A percentile compares a stretch with the other conserved stretches of the same genome.
phyloP scores from a whole-genome alignment of 1,284 basidiomycete genomes.

The Ganoderma lingzhi region DNA sequence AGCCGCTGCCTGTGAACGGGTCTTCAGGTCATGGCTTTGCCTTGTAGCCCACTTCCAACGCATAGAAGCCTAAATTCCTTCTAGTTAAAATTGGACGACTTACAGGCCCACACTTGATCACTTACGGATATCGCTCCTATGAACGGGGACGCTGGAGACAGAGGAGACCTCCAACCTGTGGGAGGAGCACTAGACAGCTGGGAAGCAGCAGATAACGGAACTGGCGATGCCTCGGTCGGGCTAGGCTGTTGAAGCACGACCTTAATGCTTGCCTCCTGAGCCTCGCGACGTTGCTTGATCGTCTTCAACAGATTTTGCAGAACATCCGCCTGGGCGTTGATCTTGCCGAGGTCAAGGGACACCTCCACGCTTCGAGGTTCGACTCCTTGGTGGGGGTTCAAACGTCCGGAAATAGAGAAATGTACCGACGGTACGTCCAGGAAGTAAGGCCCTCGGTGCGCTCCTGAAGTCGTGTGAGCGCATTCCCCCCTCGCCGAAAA shows the following conservation, averaged over 20 bases:
- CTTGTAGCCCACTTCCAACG: constrained; percentile 35
- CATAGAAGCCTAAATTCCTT: constrained; percentile 33
- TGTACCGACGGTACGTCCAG: constrained; percentile 54
- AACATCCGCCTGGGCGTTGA: constrained; percentile 58
- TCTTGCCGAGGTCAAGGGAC: constrained; percentile 54
- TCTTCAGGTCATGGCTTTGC: constrained; percentile 30
- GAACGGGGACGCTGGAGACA: constrained; percentile 41
- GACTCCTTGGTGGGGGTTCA: constrained; percentile 65
- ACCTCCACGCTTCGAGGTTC: constrained; percentile 63
- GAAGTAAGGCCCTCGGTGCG: constrained; percentile 42
- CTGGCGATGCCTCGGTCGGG: constrained; percentile 12
- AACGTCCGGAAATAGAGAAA: constrained; percentile 56
- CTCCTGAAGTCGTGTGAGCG: constrained; percentile 16
- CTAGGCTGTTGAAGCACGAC: neutral
- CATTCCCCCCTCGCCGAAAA: too few species aligned
- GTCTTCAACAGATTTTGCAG: constrained; percentile 48
- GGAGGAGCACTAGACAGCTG: constrained; percentile 32
- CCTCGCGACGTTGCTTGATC: constrained; percentile 34
- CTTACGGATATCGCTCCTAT: constrained; percentile 57
- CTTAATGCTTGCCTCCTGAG: constrained; percentile 4
- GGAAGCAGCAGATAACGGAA: constrained; percentile 39
- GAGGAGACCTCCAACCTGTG: constrained; percentile 39
- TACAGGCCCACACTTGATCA: neutral
- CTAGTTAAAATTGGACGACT: constrained; percentile 2
- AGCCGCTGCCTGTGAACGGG: neutral